Conservation (phyloP, 176 grass and related monocot species). For the Triticum turgidum region DNA sequence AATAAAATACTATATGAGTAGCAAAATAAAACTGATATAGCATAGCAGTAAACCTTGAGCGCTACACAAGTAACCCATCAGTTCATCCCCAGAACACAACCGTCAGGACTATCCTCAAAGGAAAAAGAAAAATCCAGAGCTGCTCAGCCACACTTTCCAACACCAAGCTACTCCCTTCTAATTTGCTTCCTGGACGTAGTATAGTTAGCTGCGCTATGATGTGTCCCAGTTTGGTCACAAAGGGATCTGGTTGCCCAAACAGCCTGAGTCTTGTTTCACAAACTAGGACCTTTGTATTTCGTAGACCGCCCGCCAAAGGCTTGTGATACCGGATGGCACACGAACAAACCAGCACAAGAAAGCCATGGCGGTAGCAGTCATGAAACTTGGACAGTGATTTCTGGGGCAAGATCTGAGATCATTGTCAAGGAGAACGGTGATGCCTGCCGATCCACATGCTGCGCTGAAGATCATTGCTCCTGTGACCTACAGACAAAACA, state of each 20-base stretch:
- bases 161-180: neutral
- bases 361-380: neutral
- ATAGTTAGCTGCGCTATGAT: constrained; percentile 15
- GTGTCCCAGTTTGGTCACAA: neutral
- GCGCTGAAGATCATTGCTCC: constrained; percentile 69
- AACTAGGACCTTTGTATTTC: constrained; percentile 33
- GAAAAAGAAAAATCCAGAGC: neutral
- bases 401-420: neutral
- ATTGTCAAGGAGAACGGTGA: neutral
- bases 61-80: neutral
- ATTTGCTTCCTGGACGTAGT: constrained; percentile 18
- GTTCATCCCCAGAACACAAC: neutral
- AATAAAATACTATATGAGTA: too few relatives aligned
- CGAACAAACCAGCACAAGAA: constrained; percentile 65
- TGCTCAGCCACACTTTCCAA: neutral
- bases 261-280: constrained; percentile 2
- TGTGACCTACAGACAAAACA: constrained; percentile 51
- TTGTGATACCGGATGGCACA: neutral
- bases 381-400: neutral
- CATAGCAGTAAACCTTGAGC: too few relatives aligned
- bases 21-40: too few relatives aligned
- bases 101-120: neutral
- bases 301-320: constrained; percentile 64
- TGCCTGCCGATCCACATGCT: constrained; percentile 15
- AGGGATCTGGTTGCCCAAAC: neutral